These are phyloP conservation scores for Rhodotorula toruloides DNA, from an alignment of 768 basidiomycete genomes.

Conservation along the genomic window DNA sequence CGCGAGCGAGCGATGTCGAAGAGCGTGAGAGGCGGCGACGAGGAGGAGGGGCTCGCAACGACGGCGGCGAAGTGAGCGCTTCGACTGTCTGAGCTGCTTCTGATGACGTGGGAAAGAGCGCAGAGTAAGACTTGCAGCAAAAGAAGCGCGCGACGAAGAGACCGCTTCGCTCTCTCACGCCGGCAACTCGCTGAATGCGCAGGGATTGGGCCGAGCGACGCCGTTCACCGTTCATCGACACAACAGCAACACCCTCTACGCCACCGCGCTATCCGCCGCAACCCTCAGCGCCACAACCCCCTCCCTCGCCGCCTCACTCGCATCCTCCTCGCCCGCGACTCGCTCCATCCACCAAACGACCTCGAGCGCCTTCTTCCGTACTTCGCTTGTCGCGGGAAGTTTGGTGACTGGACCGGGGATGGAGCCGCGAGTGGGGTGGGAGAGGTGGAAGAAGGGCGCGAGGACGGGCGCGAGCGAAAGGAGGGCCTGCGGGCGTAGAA, in stretches of 20 bases:
- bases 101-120: too few relatives aligned
- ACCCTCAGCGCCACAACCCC: not conserved
- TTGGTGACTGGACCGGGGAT: slow-evolving; percentile 71
- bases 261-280: not conserved
- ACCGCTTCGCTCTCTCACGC: too few relatives aligned
- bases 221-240: not conserved
- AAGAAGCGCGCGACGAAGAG: too few relatives aligned
- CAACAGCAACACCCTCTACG: not conserved
- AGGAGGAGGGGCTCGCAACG: too few relatives aligned
- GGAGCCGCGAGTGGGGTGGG: slow-evolving; percentile 67
- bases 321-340: not conserved
- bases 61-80: too few relatives aligned
- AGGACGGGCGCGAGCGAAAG: slow-evolving; percentile 58
- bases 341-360: slow-evolving; percentile 48
- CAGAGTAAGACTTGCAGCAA: too few relatives aligned
- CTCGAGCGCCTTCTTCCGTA: slow-evolving; percentile 63
- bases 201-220: not conserved
- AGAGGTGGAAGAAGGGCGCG: slow-evolving; percentile 71
- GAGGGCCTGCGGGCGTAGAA: slow-evolving; percentile 50
- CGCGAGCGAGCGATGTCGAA: not conserved
- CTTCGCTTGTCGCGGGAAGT: slow-evolving; percentile 50
- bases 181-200: too few relatives aligned
- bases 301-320: not conserved
- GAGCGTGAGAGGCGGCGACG: too few relatives aligned
- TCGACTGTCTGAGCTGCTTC: too few relatives aligned